Conservation (phyloP, 305 asterid genomes). For the Solanum aculeatissimum region DNA sequence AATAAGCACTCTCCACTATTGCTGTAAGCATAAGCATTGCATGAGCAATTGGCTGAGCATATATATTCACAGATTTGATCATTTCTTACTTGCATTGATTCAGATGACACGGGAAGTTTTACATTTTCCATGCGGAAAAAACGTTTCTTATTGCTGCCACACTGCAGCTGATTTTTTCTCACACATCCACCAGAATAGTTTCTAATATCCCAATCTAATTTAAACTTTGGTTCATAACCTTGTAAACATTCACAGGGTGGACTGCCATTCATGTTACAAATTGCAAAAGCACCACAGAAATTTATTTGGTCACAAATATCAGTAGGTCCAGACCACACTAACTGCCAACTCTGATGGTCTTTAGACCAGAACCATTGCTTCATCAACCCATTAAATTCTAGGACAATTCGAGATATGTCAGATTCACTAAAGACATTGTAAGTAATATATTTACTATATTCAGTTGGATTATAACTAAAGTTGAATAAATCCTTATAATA, state of each 20-base stretch:
- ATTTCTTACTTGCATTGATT: neutral
- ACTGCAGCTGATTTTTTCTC: neutral
- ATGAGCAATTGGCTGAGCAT: conserved; percentile 12
- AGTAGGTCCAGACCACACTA: neutral
- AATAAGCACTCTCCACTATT: conserved; percentile 5
- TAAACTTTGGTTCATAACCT: neutral
- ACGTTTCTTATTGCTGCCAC: neutral
- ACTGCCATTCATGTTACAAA: neutral
- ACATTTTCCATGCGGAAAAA: neutral
- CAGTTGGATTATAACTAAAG: neutral
- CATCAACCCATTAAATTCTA: neutral
- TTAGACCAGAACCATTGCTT: neutral
- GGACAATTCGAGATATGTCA: neutral
- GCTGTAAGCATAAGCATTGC: conserved; percentile 9
- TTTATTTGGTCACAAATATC: neutral
- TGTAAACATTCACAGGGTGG: conserved; percentile 6
- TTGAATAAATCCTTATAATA: neutral
- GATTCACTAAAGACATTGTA: neutral
- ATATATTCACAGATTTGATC: neutral
- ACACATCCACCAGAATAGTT: conserved; percentile 13
- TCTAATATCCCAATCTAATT: neutral
- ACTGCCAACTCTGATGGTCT: neutral
- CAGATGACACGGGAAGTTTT: conserved; percentile 10
- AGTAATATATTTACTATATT: neutral
- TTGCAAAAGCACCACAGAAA: conserved; percentile 15